Base-by-base conservation (phyloP, 148 eudicot species). In the Limonium bicolor region DNA sequence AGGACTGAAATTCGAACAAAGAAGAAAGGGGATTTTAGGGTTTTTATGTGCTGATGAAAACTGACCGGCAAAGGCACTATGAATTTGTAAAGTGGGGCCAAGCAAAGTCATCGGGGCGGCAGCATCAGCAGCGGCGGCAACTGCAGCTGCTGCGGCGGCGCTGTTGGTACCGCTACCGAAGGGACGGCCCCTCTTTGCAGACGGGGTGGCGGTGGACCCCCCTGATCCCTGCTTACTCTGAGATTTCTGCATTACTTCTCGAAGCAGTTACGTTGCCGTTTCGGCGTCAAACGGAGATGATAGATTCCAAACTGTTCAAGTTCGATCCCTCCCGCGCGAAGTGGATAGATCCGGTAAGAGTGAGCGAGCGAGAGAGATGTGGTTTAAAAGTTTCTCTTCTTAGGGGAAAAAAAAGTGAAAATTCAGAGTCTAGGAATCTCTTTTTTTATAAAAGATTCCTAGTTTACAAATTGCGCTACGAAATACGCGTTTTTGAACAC, bases 141-240 rank as follows among this genome's bases (percentile, higher is more conserved):
- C 74, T 0, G 78, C 72, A 11, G 78, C 72, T 2, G 74, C 68
- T 12, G 73, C 72, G 5, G 81, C 70, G 28, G 70, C 54, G 43
- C 55, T 48, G 51, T 39, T 74, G 27, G 41, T 64, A 29, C 72
- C 72, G 66, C 97, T 84, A n/a, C 95, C 95, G 56, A 80, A 31
- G 0, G 97, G 97, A 1, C 97, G 97, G 33, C 95, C 97, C 51
- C 97, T 64, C 62, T 90, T 90, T 22, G 80, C 58, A 37, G 85
- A 48, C 40, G 93, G 78, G 14, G 82, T 20, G 44, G 73, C 50
- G 37, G 63, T 49, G 30, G 63, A 69, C 4, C 74, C 80, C 15
- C 36, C 69, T 36, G 77, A 87, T 37, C 76, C 75, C 27, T 52
- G 78, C 71, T 84, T 80, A 16, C 73, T 64, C 23, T 59, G 76